Base-by-base conservation (phyloP, 805 yeast genomes). In the Starmerella bombi region DNA sequence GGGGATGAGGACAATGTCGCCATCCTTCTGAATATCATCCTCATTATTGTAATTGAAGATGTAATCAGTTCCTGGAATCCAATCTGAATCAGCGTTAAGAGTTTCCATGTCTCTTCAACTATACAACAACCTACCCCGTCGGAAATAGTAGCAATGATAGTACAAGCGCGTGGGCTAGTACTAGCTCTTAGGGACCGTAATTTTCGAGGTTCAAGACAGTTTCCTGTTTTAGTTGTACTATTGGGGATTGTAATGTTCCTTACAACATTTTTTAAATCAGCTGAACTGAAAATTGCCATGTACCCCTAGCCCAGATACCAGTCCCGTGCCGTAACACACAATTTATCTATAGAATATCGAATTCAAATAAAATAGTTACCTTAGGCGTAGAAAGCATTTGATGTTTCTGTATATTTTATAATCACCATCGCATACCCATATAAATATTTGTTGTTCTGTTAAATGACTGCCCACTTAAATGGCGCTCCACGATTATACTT, bases 1-100 rank as follows among this genome's bases (percentile, higher is more conserved):
- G 25, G 85, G 84, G 34, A 74, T 68, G 33, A 76, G 60, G 10
- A 77, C 70, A 43, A 75, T 67, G 27, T 59, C 56, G 3, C 60
- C 64, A 31, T 61, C 59, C 25, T 43, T 42, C 27, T 40, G 22
- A 14, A 49, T 32, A 8, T 35, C 43, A 3, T 46, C 48, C 59
- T 63, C 34, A 55, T 45, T 25, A 57, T 48, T 32, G 41, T 48
- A 7, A 62, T 65, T 29, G 69, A 75, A 38, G 25, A 51, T 40
- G 20, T 33, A 35, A 31, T 49, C 55, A 14, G 56, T 52, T 21
- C 56, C 56, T 4, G 56, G 56, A 36, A 52, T 46, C 37, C 50
- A 48, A 21, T 43, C 44, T 28, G 37, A 32, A 31, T 40, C 41
- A 5, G 32, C 22, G 20, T 28, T 22, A 14, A 20, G 25, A 8